Evolutionary conservation across 169 alveolate species (phyloP).

Genomic region (Plasmodium chabaudi): DNA sequence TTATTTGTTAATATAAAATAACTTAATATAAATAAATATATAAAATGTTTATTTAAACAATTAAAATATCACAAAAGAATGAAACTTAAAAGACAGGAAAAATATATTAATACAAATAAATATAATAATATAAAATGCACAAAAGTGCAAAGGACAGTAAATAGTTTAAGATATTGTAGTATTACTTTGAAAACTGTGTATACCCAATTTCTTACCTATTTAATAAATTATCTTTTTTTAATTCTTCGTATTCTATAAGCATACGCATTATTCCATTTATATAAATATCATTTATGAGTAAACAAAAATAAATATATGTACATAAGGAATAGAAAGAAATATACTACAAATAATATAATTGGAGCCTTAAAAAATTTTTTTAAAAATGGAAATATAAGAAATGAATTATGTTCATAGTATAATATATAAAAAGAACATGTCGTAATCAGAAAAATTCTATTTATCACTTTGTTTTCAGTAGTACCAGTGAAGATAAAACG

Average conservation of each 20-base stretch:
- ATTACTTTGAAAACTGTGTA: neutral
- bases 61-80: neutral
- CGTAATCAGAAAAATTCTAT: slow-evolving; percentile 26
- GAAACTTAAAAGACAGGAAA: neutral
- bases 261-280: too few species aligned
- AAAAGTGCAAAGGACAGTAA: slow-evolving; percentile 14
- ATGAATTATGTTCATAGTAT: neutral
- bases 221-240: neutral
- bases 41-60: too few species aligned
- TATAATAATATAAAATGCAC: slow-evolving; percentile 36
- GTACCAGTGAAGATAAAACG: neutral
- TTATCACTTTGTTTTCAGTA: neutral
- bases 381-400: neutral
- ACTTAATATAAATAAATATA: too few species aligned
- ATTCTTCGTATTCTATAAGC: neutral
- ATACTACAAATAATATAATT: neutral
- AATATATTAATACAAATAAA: neutral
- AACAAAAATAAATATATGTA: too few species aligned
- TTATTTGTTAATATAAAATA: too few species aligned
- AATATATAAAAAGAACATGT: slow-evolving; percentile 1
- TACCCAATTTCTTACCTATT: neutral
- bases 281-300: too few species aligned
- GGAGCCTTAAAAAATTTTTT: slow-evolving; percentile 23
- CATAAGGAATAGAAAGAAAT: neutral
- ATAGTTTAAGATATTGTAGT: neutral